These are phyloP conservation scores for Taxillus chinensis DNA, from an alignment of 164 flowering plant species.

Conservation along the genomic window DNA sequence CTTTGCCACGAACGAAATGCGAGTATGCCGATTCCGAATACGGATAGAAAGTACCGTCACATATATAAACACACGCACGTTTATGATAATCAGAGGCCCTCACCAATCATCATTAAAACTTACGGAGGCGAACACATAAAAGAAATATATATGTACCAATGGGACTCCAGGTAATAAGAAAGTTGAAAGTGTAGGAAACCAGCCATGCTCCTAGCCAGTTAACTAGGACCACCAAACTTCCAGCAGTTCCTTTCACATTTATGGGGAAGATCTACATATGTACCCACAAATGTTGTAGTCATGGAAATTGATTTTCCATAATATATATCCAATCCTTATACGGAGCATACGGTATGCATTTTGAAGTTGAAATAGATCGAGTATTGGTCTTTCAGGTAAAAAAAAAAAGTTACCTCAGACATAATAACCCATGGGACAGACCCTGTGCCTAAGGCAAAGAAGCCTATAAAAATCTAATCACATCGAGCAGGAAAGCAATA, in stretches of 20 bases:
- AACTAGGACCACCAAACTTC: slow-evolving; percentile 50
- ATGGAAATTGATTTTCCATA: too few species aligned
- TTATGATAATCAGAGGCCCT: too few species aligned
- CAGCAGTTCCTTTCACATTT: slow-evolving; percentile 48
- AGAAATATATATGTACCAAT: slow-evolving; percentile 33
- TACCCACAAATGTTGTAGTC: too few species aligned
- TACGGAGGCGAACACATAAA: too few species aligned
- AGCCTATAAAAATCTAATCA: slow-evolving; percentile 23
- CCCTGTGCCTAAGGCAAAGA: slow-evolving; percentile 56
- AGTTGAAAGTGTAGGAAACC: slow-evolving; percentile 47
- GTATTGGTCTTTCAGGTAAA: too few species aligned
- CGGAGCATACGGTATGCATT: too few species aligned
- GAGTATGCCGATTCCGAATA: slow-evolving; percentile 29
- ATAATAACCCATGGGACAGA: slow-evolving; percentile 68
- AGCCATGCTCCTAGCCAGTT: slow-evolving; percentile 55
- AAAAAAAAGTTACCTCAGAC: slow-evolving; percentile 85
- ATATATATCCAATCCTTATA: too few species aligned
- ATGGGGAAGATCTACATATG: slow-evolving; percentile 59
- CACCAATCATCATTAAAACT: too few species aligned
- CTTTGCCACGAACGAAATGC: slow-evolving; percentile 44
- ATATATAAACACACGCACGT: too few species aligned
- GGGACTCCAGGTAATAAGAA: slow-evolving; percentile 52
- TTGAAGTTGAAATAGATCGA: too few species aligned
- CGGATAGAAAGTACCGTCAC: slow-evolving; percentile 43
- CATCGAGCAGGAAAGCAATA: background rate